Percentiles rank a stretch among this genome's conserved stretches.
Conservation (phyloP, 257 asterid species). For the Nicotiana sylvestris region DNA sequence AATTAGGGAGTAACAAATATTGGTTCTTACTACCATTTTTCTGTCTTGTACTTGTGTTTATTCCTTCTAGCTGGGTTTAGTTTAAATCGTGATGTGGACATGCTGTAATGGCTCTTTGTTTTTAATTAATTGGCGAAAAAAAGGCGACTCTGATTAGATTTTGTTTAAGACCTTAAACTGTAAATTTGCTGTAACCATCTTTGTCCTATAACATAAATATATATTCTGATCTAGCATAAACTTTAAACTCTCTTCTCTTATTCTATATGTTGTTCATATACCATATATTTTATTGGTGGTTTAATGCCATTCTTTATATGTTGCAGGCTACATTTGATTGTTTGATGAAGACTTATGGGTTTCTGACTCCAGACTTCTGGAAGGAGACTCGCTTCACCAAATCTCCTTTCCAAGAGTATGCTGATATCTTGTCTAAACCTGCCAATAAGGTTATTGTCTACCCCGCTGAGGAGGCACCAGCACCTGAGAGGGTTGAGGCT, state of each 20-base stretch:
- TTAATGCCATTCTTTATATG: neutral
- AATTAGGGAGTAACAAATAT: neutral
- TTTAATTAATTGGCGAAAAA: neutral
- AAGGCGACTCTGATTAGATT: neutral
- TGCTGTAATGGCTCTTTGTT: neutral
- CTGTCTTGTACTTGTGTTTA: neutral
- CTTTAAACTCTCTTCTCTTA: neutral
- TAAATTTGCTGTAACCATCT: neutral
- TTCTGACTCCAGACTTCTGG: constrained; percentile 80
- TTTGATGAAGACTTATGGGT: constrained; percentile 65
- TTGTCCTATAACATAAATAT: neutral
- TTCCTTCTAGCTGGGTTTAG: neutral
- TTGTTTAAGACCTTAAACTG: neutral
- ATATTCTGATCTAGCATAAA: neutral
- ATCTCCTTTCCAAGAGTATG: constrained; percentile 12
- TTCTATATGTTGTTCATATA: neutral
- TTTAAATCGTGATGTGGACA: neutral
- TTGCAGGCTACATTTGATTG: constrained; percentile 71
- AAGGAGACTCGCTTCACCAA: constrained; percentile 9
- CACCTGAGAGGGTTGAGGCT: neutral
- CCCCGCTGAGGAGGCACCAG: neutral
- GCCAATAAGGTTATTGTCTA: neutral
- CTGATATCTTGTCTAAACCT: neutral
- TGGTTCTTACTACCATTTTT: neutral
- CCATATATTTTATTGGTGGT: neutral